phyloP scores from a whole-genome alignment of 192 early-diverging fungal species.

The Umbelopsis sp. region DNA sequence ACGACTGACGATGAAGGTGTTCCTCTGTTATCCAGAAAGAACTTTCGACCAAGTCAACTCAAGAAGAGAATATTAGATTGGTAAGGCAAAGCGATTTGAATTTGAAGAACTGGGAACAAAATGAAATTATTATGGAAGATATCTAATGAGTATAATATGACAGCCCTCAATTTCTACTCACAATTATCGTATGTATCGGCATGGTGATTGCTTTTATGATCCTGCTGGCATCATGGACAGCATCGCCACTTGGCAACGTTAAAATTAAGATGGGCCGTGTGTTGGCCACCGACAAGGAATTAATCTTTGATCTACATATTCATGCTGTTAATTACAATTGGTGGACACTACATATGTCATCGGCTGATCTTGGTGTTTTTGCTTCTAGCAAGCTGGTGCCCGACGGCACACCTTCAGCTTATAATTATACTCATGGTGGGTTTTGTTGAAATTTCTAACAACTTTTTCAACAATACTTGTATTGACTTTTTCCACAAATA shows the following conservation, averaged over 20 bases:
- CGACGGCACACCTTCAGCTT: neutral
- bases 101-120: neutral
- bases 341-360: conserved; percentile 56
- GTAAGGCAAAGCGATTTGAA: neutral
- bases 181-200: neutral
- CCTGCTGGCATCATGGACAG: conserved; percentile 10
- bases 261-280: conserved; percentile 55
- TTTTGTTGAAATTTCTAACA: neutral
- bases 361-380: conserved; percentile 65
- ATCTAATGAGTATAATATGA: neutral
- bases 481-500: neutral
- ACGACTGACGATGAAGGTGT: conserved; percentile 36
- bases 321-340: conserved; percentile 57
- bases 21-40: conserved; percentile 21
- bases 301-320: conserved; percentile 67
- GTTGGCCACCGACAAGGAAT: conserved; percentile 66
- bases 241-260: conserved; percentile 22
- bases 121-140: neutral
- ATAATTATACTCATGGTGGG: conserved; percentile 4
- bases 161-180: neutral
- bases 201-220: conserved; percentile 14
- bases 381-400: conserved; percentile 47
- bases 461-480: neutral
- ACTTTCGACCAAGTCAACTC: conserved; percentile 6
- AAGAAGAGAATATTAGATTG: conserved; percentile 6